These are phyloP conservation scores for Vitis riparia DNA, from an alignment of 164 flowering plant genomes.

Conservation along the genomic window DNA sequence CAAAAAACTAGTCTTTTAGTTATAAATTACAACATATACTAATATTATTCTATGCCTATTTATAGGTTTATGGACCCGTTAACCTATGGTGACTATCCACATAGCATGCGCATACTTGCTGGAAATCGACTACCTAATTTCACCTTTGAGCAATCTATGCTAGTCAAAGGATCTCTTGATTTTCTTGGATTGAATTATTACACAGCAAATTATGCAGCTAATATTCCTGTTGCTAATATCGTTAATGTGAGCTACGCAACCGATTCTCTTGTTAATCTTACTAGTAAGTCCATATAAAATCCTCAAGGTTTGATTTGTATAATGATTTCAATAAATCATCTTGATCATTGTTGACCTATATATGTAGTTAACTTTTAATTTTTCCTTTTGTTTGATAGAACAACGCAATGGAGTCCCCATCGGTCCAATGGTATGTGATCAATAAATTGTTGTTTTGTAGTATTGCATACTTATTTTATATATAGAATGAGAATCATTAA, in stretches of 20 bases:
- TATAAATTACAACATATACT: no score
- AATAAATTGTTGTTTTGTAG: no score
- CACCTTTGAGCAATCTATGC: constrained; percentile 25
- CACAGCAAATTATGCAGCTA: constrained; percentile 28
- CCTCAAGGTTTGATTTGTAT: neutral
- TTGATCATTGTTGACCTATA: no score
- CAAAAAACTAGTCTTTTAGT: neutral
- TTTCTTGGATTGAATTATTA: constrained; percentile 60
- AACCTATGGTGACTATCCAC: constrained; percentile 52
- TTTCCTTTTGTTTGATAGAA: constrained; percentile 10
- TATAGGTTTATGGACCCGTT: constrained; percentile 54
- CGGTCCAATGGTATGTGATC: constrained; percentile 29
- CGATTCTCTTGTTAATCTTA: constrained; percentile 14
- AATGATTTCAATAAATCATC: neutral
- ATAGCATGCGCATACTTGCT: constrained; percentile 33
- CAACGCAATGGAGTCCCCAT: constrained; percentile 37
- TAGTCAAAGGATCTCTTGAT: constrained; percentile 47
- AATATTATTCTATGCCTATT: neutral
- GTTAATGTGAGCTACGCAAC: constrained; percentile 15
- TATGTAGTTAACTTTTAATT: neutral
- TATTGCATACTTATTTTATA: neutral
- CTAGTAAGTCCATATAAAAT: constrained; percentile 15
- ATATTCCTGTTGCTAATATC: neutral
- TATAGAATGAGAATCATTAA: no score
- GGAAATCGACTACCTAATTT: constrained; percentile 54